phyloP scores from a whole-genome alignment of 305 asterid species.

The Solanum hybrid region DNA sequence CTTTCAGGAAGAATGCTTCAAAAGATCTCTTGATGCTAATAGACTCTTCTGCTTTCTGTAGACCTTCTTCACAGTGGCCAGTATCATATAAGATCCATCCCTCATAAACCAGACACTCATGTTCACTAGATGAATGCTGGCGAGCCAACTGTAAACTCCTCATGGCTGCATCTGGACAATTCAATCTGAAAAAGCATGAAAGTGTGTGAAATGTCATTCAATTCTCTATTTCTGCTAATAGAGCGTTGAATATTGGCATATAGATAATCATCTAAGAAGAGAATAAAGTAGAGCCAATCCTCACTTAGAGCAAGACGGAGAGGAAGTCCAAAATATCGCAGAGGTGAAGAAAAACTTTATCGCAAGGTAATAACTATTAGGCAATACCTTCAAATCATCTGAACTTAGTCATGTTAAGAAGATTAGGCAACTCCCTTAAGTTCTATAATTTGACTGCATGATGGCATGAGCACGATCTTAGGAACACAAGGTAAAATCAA shows the following conservation, averaged over 20 bases:
- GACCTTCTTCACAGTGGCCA: slow-evolving; percentile 93
- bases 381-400: background rate
- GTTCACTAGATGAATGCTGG: slow-evolving; percentile 72
- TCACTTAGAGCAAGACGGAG: background rate
- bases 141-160: slow-evolving; percentile 88
- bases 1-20: slow-evolving; percentile 96
- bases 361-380: background rate
- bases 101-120: slow-evolving; percentile 85
- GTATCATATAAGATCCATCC: slow-evolving; percentile 97
- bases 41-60: slow-evolving; percentile 84
- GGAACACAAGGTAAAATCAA: background rate
- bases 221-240: background rate
- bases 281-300: background rate
- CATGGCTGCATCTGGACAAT: slow-evolving; percentile 97
- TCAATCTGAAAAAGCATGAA: slow-evolving; percentile 45
- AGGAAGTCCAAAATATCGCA: background rate
- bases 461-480: background rate
- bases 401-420: background rate
- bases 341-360: background rate
- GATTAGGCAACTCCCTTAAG: background rate
- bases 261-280: background rate
- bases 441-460: background rate
- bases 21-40: slow-evolving; percentile 81
- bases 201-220: background rate
- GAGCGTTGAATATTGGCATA: background rate